These are phyloP conservation scores for Rhypophila decipiens DNA, from an alignment of 495 filamentous ascomycete genomes.

Conservation along the genomic window DNA sequence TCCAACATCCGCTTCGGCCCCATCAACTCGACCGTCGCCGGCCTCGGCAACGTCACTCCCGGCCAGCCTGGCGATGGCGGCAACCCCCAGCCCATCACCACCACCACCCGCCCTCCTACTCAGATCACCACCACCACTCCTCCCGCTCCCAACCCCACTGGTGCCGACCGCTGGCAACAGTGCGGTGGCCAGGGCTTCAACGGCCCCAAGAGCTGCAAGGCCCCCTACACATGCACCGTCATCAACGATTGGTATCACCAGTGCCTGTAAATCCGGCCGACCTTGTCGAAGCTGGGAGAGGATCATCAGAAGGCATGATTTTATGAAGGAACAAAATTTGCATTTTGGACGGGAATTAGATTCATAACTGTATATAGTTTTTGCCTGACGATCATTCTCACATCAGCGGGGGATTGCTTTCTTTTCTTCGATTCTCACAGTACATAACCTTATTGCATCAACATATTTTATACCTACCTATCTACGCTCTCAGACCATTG, in stretches of 20 bases:
- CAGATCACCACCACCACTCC: slow-evolving; percentile 8
- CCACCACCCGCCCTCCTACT: slow-evolving; percentile 6
- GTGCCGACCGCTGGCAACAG: slow-evolving; percentile 25
- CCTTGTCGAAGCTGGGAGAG: not conserved
- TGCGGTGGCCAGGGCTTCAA: slow-evolving; percentile 43
- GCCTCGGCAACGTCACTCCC: slow-evolving; percentile 14
- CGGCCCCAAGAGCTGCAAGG: slow-evolving; percentile 36
- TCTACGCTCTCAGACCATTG: no score
- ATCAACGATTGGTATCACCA: slow-evolving; percentile 35
- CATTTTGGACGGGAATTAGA: not conserved
- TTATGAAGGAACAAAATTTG: not conserved
- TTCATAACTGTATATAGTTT: no score
- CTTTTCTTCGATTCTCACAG: no score
- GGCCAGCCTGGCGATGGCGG: no score
- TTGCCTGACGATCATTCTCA: no score
- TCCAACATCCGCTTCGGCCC: slow-evolving; percentile 69
- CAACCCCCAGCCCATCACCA: slow-evolving; percentile 1
- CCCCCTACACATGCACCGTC: slow-evolving; percentile 23
- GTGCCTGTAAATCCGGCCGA: slow-evolving; percentile 29
- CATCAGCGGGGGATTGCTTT: no score
- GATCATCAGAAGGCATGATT: not conserved
- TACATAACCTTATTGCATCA: no score
- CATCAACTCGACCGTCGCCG: slow-evolving; percentile 55
- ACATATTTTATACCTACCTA: no score
- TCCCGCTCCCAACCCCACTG: slow-evolving; percentile 8